Evolutionary conservation across 208 protist species (phyloP).

Genomic region (Endotrypanum monterogeii): DNA sequence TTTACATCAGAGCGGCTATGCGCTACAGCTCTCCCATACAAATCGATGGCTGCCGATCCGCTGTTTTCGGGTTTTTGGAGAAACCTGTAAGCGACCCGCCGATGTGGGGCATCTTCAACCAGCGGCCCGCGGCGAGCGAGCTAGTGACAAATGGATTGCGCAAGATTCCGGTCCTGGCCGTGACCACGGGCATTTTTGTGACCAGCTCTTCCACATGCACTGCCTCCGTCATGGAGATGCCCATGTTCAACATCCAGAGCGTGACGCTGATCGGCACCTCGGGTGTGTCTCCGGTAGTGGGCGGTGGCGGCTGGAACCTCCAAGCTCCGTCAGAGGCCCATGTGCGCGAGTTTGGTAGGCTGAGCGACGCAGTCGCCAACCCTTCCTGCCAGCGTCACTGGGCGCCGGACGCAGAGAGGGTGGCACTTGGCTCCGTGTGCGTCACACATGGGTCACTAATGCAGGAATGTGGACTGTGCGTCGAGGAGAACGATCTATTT

Average conservation of each 20-base stretch:
- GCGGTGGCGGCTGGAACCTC: constrained; percentile 46
- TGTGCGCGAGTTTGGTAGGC: constrained; percentile 10
- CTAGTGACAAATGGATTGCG: constrained; percentile 8
- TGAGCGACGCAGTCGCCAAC: constrained; percentile 25
- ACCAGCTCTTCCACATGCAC: constrained; percentile 44
- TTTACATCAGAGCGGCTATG: constrained; percentile 50
- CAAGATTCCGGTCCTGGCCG: constrained; percentile 41
- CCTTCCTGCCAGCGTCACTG: constrained; percentile 36
- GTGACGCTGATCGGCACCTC: constrained; percentile 57
- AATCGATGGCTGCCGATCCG: constrained; percentile 41
- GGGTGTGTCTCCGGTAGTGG: constrained; percentile 59
- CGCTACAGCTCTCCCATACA: constrained; percentile 34
- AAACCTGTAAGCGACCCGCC: constrained; percentile 39
- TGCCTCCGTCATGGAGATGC: constrained; percentile 41
- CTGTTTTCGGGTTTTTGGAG: constrained; percentile 48
- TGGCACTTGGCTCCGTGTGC: constrained; percentile 61
- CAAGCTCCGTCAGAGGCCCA: constrained; percentile 5
- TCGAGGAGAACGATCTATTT: constrained; percentile 38
- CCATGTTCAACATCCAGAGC: constrained; percentile 43
- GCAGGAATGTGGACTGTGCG: constrained; percentile 57
- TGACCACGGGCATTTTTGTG: constrained; percentile 57
- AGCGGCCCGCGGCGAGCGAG: constrained; percentile 13
- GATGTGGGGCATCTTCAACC: constrained; percentile 21
- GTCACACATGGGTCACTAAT: constrained; percentile 51
- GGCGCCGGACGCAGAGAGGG: constrained; percentile 26